Evolutionary conservation across 2,329 filamentous ascomycete species (phyloP).

Genomic region (Ciborinia camelliae): DNA sequence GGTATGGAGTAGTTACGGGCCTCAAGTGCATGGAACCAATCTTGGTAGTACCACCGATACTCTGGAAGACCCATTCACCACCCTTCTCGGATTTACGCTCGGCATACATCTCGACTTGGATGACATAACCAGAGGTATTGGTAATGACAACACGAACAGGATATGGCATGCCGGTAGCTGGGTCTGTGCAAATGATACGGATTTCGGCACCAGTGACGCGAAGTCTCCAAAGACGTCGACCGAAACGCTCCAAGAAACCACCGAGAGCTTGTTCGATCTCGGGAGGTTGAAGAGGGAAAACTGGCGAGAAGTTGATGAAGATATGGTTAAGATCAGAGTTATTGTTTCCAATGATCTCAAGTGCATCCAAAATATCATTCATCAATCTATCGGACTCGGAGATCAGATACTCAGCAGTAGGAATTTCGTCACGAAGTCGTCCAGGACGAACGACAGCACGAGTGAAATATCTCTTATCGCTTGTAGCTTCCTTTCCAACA

Average conservation of each 20-base stretch:
- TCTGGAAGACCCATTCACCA: constrained; percentile 93
- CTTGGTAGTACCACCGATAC: constrained; percentile 91
- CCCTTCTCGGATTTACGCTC: constrained; percentile 98
- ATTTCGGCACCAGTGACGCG: constrained; percentile 97
- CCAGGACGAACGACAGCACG: constrained; percentile 93
- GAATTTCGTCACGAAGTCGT: constrained; percentile 92
- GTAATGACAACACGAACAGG: constrained; percentile 94
- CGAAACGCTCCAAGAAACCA: constrained; percentile 95
- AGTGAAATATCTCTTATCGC: constrained; percentile 98
- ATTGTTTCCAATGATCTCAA: constrained; percentile 99
- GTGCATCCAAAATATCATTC: constrained; percentile 94
- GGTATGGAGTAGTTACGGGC: constrained; percentile 86
- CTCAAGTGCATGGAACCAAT: constrained; percentile 93
- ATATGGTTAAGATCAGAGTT: constrained; percentile 99
- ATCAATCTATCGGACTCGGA: constrained; percentile 95
- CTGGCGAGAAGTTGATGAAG: constrained; percentile 98
- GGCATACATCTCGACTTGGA: constrained; percentile 95
- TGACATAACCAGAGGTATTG: constrained; percentile 97
- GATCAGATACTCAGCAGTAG: constrained; percentile 96
- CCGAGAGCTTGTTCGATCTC: constrained; percentile 92
- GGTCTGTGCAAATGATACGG: constrained; percentile 95
- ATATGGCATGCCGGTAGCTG: constrained; percentile 76
- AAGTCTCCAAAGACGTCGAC: constrained; percentile 89
- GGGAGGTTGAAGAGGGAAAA: constrained; percentile 85
- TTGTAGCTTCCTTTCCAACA: constrained; percentile 88